Percentiles rank a stretch among this genome's conserved stretches.
Evolutionary conservation across 2,329 filamentous ascomycete genomes (phyloP).

Genomic region (Talaromyces amestolkiae): DNA sequence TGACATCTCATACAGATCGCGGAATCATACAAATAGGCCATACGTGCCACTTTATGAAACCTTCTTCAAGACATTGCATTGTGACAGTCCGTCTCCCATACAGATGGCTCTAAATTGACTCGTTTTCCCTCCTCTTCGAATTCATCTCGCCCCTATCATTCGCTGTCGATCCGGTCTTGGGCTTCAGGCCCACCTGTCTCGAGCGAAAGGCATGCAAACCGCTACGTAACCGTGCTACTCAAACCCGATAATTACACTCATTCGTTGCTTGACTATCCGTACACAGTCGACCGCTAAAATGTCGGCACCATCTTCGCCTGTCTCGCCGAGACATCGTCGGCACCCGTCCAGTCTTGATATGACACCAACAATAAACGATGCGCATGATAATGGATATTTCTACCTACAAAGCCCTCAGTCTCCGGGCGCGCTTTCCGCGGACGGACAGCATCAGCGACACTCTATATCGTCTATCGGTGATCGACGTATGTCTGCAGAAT

Average conservation of each 20-base stretch:
- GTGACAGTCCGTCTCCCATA: neutral
- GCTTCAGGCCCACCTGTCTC: neutral
- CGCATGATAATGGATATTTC: slow-evolving; percentile 31
- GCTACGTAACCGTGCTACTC: neutral
- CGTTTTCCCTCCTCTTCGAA: neutral
- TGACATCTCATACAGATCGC: neutral
- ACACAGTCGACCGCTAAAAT: slow-evolving; percentile 19
- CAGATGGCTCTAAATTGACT: slow-evolving; percentile 2
- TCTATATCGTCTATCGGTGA: slow-evolving; percentile 37
- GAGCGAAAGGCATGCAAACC: neutral
- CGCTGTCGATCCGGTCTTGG: neutral
- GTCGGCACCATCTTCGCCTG: slow-evolving; percentile 33
- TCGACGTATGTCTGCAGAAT: slow-evolving; percentile 41
- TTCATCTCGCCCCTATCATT: slow-evolving; percentile 6
- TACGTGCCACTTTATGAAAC: neutral
- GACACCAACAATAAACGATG: slow-evolving; percentile 33
- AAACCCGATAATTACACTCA: neutral
- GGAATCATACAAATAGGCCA: neutral
- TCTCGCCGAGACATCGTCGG: slow-evolving; percentile 40
- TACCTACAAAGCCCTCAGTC: slow-evolving; percentile 37
- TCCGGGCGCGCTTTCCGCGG: slow-evolving; percentile 40
- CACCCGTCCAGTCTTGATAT: slow-evolving; percentile 38
- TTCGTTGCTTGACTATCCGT: neutral
- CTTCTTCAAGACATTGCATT: neutral
- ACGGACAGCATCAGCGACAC: slow-evolving; percentile 37